Evolutionary conservation across 2,329 filamentous ascomycete species (phyloP).

Genomic region (Aspergillus luchuensis): DNA sequence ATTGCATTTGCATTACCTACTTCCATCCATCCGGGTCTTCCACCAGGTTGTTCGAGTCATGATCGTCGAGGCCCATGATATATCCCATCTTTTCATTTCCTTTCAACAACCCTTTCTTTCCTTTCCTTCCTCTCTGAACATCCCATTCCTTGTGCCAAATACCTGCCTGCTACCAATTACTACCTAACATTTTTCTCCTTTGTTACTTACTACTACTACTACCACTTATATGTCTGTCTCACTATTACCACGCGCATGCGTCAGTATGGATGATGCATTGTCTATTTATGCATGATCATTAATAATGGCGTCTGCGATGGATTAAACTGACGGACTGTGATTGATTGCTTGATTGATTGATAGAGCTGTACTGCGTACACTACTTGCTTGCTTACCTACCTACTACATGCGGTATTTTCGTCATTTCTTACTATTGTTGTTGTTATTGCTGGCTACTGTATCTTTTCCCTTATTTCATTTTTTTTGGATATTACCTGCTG

Average conservation of each 20-base stretch:
- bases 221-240: background rate
- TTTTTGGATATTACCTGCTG: background rate
- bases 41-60: conserved; percentile 3
- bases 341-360: background rate
- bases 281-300: background rate
- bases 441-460: background rate
- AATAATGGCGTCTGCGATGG: no score
- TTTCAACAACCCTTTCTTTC: no score
- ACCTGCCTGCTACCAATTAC: conserved; percentile 11
- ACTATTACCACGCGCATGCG: background rate
- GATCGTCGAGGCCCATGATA: conserved; percentile 15
- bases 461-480: background rate
- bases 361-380: conserved; percentile 8
- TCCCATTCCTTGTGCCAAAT: conserved; percentile 18
- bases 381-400: no score
- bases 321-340: no score
- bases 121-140: background rate
- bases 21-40: background rate
- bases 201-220: no score
- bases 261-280: background rate
- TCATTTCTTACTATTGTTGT: background rate
- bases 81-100: conserved; percentile 5
- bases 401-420: background rate
- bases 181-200: no score
- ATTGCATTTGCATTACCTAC: background rate